Evolutionary conservation across 495 filamentous ascomycete genomes (phyloP).

Genomic region (Penicillium coprophilum): DNA sequence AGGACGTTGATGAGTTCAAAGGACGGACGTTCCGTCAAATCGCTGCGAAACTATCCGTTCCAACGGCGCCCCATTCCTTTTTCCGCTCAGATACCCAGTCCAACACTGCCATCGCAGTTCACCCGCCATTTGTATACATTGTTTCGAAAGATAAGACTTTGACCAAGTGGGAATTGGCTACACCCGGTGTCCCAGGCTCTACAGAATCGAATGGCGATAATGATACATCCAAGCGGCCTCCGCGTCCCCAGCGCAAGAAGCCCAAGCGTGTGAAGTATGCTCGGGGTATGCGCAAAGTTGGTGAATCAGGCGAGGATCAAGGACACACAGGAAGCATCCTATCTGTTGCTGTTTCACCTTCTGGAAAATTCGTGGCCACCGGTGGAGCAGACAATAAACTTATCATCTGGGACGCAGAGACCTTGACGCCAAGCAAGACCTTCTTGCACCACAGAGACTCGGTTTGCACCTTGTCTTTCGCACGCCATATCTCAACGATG

Average conservation of each 20-base stretch:
- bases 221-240: conserved; percentile 60
- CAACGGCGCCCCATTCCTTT: conserved; percentile 59
- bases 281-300: conserved; percentile 62
- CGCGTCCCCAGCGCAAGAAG: conserved; percentile 62
- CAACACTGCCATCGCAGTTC: conserved; percentile 77
- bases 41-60: conserved; percentile 65
- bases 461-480: conserved; percentile 80
- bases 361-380: conserved; percentile 87
- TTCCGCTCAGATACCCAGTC: conserved; percentile 74
- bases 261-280: conserved; percentile 69
- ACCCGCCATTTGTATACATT: conserved; percentile 78
- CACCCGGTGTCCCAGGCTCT: conserved; percentile 33
- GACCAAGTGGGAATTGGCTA: conserved; percentile 79
- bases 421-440: conserved; percentile 72
- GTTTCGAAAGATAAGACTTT: conserved; percentile 81
- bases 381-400: conserved; percentile 79
- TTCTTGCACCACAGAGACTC: conserved; percentile 92
- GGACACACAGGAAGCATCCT: conserved; percentile 78
- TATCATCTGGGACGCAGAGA: conserved; percentile 81
- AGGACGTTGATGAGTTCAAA: conserved; percentile 92
- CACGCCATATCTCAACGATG: conserved; percentile 65
- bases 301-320: conserved; percentile 61
- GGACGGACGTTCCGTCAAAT: conserved; percentile 81
- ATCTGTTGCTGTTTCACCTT: conserved; percentile 78
- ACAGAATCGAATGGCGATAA: conserved; percentile 46